Base-by-base conservation (phyloP, 1,284 basidiomycete species). In the Ganoderma lucidum region DNA sequence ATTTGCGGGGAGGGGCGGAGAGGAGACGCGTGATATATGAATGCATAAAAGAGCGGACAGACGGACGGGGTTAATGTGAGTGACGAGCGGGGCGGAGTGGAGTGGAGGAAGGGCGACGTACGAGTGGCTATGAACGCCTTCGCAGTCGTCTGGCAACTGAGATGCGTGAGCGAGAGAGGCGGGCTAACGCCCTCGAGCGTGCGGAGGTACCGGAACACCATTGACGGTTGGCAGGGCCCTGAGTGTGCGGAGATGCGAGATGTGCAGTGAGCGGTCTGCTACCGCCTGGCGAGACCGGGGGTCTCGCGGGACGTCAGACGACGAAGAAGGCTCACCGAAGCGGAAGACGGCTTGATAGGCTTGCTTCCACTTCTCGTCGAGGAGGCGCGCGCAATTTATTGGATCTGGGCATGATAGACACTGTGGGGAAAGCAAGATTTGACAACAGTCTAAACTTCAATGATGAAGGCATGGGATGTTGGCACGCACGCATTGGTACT, bases 301-400 rank as follows among this genome's bases (percentile, higher is more conserved):
- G 35, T 42, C 42, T 32, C 37, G 61, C 35, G 30, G 41, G 28
- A 60, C 35, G 59, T 61, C 23, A 65, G 84, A 63, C 53, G 8
- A 30, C 9, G 48, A 55, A 9, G 6, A 15, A 19, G 23, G 88
- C 68, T 42, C 23, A 69, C 94, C 96, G 79, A 96, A 97, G 58
- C 96, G 88, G 78, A 96, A 95, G 19, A 96, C 92, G 17, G 94
- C 89, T 64, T 90, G 87, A 77, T 97, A 96, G 0, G 95, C 96
- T 75, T 93, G 92, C 55, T 90, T 84, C 95, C 96, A 98, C 79
- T 96, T 96, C 71, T 97, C 96, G 76, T 97, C 95, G 9, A 98
- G 86, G n/a, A 93, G 81, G n/a, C 90, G 87, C 23, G 96, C 96
- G 78, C 96, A 98, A 23, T 80, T 85, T 0, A 86, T 67, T 1